Evolutionary conservation across 2,329 filamentous ascomycete species (phyloP), one percentile per base, ranked within the genome.

Genomic region (Zymoseptoria passerinii): DNA sequence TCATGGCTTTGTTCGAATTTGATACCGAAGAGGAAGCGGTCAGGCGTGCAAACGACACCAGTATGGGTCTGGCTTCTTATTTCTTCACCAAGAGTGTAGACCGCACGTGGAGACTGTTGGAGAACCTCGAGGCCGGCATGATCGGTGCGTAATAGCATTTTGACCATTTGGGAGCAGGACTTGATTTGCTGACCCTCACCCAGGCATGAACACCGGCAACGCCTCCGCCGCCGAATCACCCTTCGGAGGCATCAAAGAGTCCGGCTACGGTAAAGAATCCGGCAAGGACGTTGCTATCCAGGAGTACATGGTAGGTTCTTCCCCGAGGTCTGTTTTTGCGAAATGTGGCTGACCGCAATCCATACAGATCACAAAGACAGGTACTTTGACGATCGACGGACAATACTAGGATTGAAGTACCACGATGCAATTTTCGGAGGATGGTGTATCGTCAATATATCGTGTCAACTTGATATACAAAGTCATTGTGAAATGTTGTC

Each of bases 101-200:
- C 67, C 81, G 84, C 0, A 77, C 83, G 54, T 86, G 84, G 81
- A 76, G 85, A 59, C 73, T 88, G 68, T 74, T 87, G 58, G 85
- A 88, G 75, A 85, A 82, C 63, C 70, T 88, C 35, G 84, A 88
- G 68, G 84, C 85, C 4, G 85, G 84, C 3, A 88, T 87, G 85
- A 84, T 88, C 66, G 85, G 84, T 13, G 65, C 83, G 80, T 57
- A 80, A 52, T 51, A 28, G 40, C n/a, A 10, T 19, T 18, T 9
- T 3, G 3, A 13, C 3, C 5, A 20, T 29, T 8, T 29, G 3
- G 28, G 6, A 23, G 23, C 23, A 10, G 19, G 6, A 40, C 20
- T 58, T 35, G 29, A 49, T 48, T 4, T 49, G 23, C 50, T 27
- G n/a, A 28, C 50, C 8, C 10, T 13, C 7, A 13, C 10, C 55